phyloP scores from a whole-genome alignment of 768 basidiomycete species.

The Phlebiopsis flavidoalba region DNA sequence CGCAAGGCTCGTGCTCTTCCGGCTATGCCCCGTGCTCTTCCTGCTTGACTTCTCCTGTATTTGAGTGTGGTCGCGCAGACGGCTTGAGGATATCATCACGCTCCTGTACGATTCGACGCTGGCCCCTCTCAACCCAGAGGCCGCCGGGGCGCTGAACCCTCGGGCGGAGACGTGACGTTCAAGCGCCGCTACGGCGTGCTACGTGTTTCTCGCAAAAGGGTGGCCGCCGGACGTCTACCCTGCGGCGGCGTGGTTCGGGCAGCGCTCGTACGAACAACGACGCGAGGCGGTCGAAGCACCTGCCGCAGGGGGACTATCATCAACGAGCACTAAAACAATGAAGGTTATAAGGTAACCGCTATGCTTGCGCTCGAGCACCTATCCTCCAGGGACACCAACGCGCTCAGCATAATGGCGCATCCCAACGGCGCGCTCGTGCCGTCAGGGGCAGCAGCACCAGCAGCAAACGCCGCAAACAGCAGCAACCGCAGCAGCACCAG shows the following conservation, averaged over 20 bases:
- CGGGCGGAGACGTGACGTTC: constrained; percentile 60
- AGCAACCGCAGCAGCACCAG: no score
- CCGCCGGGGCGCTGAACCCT: constrained; percentile 69
- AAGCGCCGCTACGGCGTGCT: constrained; percentile 45
- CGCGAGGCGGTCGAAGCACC: constrained; percentile 28
- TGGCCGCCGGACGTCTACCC: constrained; percentile 65
- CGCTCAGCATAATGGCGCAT: no score
- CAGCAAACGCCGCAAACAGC: no score
- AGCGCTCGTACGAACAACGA: constrained; percentile 46
- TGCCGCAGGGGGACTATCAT: constrained; percentile 57
- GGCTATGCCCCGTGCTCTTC: constrained; percentile 7
- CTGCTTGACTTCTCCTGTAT: not conserved
- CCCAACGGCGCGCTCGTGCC: no score
- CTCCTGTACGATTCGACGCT: constrained; percentile 93
- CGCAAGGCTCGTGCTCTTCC: constrained; percentile 59
- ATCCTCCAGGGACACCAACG: not conserved
- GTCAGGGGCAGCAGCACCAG: no score
- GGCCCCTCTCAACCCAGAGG: constrained; percentile 47
- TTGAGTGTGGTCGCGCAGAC: constrained; percentile 46
- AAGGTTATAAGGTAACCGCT: no score
- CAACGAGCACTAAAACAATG: constrained; percentile 37
- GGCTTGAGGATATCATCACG: constrained; percentile 87
- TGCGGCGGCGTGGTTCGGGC: constrained; percentile 89
- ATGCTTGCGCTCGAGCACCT: not conserved
- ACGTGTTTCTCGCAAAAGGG: constrained; percentile 79